Percentiles rank a stretch among this genome's conserved stretches.
phyloP scores from a whole-genome alignment of 352 stramenopile genomes.

The Phytophthora nicotianae region DNA sequence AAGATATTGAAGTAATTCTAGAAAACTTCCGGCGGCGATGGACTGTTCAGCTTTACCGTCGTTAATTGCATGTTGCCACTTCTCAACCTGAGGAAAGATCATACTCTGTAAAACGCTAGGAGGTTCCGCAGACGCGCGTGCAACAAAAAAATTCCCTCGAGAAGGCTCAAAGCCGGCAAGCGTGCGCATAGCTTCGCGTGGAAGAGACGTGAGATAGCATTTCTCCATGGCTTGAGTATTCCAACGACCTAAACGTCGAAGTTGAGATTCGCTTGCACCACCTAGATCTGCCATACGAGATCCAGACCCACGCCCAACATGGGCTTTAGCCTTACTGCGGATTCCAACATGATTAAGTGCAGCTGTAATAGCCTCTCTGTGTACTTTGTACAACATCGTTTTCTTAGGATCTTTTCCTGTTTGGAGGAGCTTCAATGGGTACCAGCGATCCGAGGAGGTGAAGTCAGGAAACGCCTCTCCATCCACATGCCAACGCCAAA shows the following conservation, averaged over 20 bases:
- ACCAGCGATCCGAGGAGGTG: not conserved
- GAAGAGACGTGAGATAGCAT: not conserved
- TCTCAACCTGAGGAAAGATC: not conserved
- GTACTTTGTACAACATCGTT: not conserved
- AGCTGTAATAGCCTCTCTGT: not conserved
- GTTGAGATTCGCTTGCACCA: constrained; percentile 13
- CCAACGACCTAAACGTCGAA: not conserved
- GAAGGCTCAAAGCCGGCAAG: not conserved
- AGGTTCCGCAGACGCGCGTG: not conserved
- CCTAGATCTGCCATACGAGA: not conserved
- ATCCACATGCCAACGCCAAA: constrained; percentile 4
- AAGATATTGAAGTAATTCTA: not conserved
- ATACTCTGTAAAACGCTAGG: not conserved
- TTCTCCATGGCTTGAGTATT: not conserved
- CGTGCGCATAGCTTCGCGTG: not conserved
- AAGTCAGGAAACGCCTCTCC: not conserved
- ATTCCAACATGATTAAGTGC: not conserved
- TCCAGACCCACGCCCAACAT: not conserved
- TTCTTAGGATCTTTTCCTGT: not conserved
- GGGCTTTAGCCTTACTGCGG: not conserved
- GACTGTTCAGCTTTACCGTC: too few species aligned
- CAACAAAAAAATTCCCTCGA: not conserved
- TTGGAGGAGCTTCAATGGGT: not conserved
- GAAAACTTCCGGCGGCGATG: too few species aligned
- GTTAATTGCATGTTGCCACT: not conserved